Percentiles rank a stretch among this genome's conserved stretches.
phyloP scores from a whole-genome alignment of 257 asterid genomes.

The Solanum etuberosum region DNA sequence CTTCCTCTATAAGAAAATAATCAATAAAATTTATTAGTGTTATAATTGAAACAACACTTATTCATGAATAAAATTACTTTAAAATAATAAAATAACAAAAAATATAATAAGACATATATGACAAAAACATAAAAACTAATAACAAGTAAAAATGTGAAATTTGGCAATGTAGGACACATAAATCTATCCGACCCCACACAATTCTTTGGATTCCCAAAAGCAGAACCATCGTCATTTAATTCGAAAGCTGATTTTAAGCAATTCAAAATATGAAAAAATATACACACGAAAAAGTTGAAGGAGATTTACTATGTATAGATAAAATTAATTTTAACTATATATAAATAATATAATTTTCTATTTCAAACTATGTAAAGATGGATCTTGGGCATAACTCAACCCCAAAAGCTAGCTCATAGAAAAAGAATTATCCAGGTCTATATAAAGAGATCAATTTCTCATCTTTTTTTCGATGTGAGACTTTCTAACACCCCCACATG shows the following conservation, averaged over 20 bases:
- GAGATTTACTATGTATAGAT: no score
- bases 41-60: not conserved
- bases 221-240: not conserved
- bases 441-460: not conserved
- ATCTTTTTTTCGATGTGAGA: not conserved
- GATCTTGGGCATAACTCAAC: not conserved
- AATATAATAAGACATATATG: not conserved
- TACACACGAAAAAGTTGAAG: no score
- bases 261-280: no score
- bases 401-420: no score
- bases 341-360: no score
- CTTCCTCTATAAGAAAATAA: no score
- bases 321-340: no score
- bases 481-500: no score
- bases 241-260: no score
- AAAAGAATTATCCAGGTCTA: not conserved
- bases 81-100: no score
- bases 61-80: no score
- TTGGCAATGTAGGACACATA: not conserved
- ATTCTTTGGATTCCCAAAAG: not conserved
- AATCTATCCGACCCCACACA: not conserved
- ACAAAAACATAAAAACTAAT: not conserved
- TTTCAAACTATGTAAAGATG: not conserved
- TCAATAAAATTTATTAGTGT: not conserved
- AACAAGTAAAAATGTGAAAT: not conserved